A percentile compares a stretch with the other conserved stretches of the same genome.
Evolutionary conservation across 73 alveolate genomes (phyloP).

Genomic region (Paraurostyla sp.): DNA sequence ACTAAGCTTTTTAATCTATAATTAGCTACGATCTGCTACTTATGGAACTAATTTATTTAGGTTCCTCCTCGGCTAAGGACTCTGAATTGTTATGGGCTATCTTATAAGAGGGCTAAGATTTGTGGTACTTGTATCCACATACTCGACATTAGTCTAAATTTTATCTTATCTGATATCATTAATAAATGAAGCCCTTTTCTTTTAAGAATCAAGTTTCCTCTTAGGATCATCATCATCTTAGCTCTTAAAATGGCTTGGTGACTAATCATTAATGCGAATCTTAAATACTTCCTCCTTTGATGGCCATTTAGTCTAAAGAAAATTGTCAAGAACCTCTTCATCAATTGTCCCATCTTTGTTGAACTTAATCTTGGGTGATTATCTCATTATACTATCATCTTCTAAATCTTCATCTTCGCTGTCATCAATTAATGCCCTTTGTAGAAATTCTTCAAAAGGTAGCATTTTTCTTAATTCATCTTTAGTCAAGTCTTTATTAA

Average conservation of each 20-base stretch:
- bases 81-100: too few species aligned
- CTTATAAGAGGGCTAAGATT: too few species aligned
- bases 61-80: background rate
- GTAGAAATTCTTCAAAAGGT: constrained; percentile 36
- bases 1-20: too few species aligned
- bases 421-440: constrained; percentile 14
- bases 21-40: too few species aligned
- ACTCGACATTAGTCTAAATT: background rate
- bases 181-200: too few species aligned
- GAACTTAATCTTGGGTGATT: constrained; percentile 12
- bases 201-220: too few species aligned
- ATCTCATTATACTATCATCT: background rate
- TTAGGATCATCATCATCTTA: background rate
- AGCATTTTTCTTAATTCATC: background rate
- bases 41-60: background rate
- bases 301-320: too few species aligned
- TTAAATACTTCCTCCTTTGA: too few species aligned
- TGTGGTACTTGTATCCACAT: background rate
- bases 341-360: background rate
- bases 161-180: too few species aligned
- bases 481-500: constrained; percentile 1
- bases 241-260: constrained; percentile 3
- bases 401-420: constrained; percentile 31
- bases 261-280: background rate
- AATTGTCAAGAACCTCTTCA: background rate